Evolutionary conservation across 2,329 filamentous ascomycete species (phyloP).

Genomic region (Fusarium cicatricum): DNA sequence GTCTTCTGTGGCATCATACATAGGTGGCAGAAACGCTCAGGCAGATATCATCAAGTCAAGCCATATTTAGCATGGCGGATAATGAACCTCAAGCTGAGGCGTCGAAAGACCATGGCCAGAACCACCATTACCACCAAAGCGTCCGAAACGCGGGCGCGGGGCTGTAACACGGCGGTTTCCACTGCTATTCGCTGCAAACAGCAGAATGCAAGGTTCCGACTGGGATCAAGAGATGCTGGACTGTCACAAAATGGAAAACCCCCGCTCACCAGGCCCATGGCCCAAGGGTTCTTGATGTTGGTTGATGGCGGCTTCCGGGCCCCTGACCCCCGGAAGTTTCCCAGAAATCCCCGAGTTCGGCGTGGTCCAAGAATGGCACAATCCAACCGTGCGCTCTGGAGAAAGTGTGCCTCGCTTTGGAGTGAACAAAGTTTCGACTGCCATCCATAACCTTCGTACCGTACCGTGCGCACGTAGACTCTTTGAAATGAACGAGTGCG

Average conservation of each 20-base stretch:
- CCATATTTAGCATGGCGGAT: background rate
- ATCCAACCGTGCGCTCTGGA: background rate
- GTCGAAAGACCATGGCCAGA: conserved; percentile 23
- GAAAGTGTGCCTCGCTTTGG: too few relatives aligned
- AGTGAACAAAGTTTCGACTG: conserved; percentile 18
- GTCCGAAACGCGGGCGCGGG: conserved; percentile 15
- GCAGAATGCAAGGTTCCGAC: conserved; percentile 10
- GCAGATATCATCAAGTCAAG: background rate
- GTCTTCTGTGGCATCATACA: too few relatives aligned
- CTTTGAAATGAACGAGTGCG: conserved; percentile 15
- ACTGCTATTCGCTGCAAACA: conserved; percentile 12
- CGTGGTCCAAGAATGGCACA: conserved; percentile 1
- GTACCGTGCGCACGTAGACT: conserved; percentile 11
- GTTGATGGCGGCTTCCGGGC: conserved; percentile 12
- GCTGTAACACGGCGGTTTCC: conserved; percentile 7
- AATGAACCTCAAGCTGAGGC: conserved; percentile 12
- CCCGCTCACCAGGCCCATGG: conserved; percentile 3
- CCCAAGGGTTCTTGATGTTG: conserved; percentile 13
- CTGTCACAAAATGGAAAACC: conserved; percentile 18
- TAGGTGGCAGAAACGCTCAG: too few relatives aligned
- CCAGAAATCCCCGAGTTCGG: conserved; percentile 12
- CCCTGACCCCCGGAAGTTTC: conserved; percentile 19
- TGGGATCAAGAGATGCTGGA: conserved; percentile 8
- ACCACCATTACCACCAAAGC: conserved; percentile 28
- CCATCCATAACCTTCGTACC: conserved; percentile 4